These are phyloP conservation scores for Diplodia scrobiculata DNA, from an alignment of 2,329 filamentous ascomycete species.

Conservation along the genomic window DNA sequence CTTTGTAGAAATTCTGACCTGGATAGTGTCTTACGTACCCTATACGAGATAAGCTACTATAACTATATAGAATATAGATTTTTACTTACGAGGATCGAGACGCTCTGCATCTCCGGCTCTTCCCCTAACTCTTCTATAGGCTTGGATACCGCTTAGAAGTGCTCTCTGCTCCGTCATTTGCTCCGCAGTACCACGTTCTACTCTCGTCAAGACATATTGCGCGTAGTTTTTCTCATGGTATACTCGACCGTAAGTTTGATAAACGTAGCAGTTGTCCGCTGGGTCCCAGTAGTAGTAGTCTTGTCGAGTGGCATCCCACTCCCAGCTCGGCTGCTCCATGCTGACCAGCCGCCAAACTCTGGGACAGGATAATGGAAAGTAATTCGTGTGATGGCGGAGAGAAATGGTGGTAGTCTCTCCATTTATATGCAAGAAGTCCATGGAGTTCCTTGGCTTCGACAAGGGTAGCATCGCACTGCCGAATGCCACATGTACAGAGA, in stretches of 20 bases:
- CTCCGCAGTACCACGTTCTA: not conserved
- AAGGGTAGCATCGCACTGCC: not conserved
- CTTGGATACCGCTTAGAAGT: slow-evolving; percentile 6
- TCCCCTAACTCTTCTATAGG: not conserved
- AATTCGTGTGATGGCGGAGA: too few relatives aligned
- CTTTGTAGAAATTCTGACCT: not conserved
- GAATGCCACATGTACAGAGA: not conserved
- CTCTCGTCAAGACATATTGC: not conserved
- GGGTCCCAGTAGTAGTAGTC: not conserved
- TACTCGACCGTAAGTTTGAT: not conserved
- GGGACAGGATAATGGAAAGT: not conserved
- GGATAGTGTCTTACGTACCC: slow-evolving; percentile 4
- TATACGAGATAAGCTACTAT: not conserved
- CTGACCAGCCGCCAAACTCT: not conserved
- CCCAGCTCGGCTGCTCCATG: not conserved
- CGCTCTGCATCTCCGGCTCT: slow-evolving; percentile 1
- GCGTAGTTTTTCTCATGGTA: not conserved
- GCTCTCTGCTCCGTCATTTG: slow-evolving; percentile 8
- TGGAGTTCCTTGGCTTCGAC: not conserved
- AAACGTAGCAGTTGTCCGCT: not conserved
- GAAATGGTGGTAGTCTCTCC: not conserved
- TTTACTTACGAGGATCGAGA: slow-evolving; percentile 19
- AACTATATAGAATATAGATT: not conserved
- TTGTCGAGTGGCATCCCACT: not conserved
- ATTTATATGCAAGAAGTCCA: not conserved